Conservation (phyloP, 208 protist species). For the Willaertia magna region DNA sequence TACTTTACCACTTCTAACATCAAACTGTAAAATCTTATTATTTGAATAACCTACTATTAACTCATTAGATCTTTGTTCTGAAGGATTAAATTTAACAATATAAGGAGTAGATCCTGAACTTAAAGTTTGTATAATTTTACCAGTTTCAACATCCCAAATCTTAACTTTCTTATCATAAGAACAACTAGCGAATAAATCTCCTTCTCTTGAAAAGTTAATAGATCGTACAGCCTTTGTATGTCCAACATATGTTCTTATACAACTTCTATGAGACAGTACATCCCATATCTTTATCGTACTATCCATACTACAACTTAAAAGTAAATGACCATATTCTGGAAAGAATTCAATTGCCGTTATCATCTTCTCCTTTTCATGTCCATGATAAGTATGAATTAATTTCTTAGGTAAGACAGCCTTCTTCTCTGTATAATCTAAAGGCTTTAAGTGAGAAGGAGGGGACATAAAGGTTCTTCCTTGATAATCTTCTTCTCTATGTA, state of each 20-base stretch:
- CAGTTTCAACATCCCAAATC: slow-evolving; percentile 87
- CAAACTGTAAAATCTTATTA: slow-evolving; percentile 43
- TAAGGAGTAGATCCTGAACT: slow-evolving; percentile 50
- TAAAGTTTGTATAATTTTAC: slow-evolving; percentile 43
- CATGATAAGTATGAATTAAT: slow-evolving; percentile 46
- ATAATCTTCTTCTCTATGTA: not conserved
- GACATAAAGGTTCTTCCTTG: not conserved
- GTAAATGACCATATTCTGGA: slow-evolving; percentile 72
- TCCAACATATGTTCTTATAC: slow-evolving; percentile 73
- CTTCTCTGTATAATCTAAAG: not conserved
- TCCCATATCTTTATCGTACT: slow-evolving; percentile 72
- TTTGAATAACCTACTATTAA: slow-evolving; percentile 47
- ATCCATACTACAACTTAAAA: slow-evolving; percentile 75
- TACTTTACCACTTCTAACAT: slow-evolving; percentile 19
- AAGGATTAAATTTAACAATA: slow-evolving; percentile 53
- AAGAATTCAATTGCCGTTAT: slow-evolving; percentile 75
- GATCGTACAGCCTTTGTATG: slow-evolving; percentile 74
- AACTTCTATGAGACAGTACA: slow-evolving; percentile 43
- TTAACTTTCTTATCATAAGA: slow-evolving; percentile 63
- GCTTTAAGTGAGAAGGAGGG: not conserved
- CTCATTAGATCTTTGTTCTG: slow-evolving; percentile 38
- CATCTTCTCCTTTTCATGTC: slow-evolving; percentile 48
- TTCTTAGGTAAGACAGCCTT: slow-evolving; percentile 53
- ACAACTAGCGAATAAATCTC: slow-evolving; percentile 67
- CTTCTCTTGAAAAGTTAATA: slow-evolving; percentile 65